These are phyloP conservation scores for Alternaria gansuensis DNA, from an alignment of 2,329 filamentous ascomycete genomes.

Conservation along the genomic window DNA sequence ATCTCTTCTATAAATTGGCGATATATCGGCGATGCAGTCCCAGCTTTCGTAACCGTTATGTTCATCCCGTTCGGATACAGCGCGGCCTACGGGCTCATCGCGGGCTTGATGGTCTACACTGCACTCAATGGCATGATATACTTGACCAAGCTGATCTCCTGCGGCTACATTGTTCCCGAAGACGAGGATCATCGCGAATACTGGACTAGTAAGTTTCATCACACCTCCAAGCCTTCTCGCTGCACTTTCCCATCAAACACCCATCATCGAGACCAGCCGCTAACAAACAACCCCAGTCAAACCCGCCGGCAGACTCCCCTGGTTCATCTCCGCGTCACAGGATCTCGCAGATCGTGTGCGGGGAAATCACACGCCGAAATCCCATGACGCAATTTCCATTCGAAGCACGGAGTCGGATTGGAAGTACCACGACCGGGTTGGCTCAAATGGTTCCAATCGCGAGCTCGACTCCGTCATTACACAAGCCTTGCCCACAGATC, in stretches of 20 bases:
- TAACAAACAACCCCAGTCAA: slow-evolving; percentile 35
- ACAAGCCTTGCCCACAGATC: slow-evolving; percentile 34
- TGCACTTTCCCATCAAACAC: slow-evolving; percentile 1
- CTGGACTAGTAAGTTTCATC: slow-evolving; percentile 72
- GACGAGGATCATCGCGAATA: slow-evolving; percentile 80
- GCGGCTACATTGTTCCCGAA: slow-evolving; percentile 75
- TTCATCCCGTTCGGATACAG: slow-evolving; percentile 91
- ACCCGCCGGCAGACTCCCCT: slow-evolving; percentile 24
- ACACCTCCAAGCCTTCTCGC: neutral
- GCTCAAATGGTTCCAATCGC: slow-evolving; percentile 40
- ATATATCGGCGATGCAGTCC: slow-evolving; percentile 83
- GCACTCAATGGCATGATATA: slow-evolving; percentile 76
- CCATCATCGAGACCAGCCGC: neutral
- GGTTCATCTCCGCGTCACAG: slow-evolving; percentile 34
- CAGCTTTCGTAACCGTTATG: slow-evolving; percentile 82
- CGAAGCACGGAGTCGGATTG: slow-evolving; percentile 38
- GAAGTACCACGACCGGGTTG: slow-evolving; percentile 37
- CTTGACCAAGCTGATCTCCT: slow-evolving; percentile 70
- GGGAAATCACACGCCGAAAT: slow-evolving; percentile 18
- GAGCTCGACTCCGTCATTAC: slow-evolving; percentile 44
- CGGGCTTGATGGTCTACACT: slow-evolving; percentile 78
- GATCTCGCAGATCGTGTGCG: slow-evolving; percentile 39
- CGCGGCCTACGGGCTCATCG: slow-evolving; percentile 86
- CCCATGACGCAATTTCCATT: slow-evolving; percentile 35
- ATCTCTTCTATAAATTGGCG: slow-evolving; percentile 86